These are phyloP conservation scores for Hirsutella rhossiliensis DNA, from an alignment of 2,329 filamentous ascomycete genomes.

Conservation along the genomic window DNA sequence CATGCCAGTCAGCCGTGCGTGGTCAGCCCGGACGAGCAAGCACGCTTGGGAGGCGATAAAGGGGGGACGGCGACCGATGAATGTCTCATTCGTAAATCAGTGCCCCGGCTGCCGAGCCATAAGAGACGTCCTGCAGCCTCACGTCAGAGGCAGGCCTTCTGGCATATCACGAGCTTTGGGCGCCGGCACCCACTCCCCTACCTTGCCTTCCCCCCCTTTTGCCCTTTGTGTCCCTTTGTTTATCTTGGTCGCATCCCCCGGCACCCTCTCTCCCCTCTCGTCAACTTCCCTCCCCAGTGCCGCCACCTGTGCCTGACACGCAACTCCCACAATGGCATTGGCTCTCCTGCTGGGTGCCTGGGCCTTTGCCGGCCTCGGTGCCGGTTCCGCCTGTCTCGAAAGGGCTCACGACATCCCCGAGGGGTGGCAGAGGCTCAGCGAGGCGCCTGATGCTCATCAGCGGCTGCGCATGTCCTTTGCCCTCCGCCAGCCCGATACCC, in stretches of 20 bases:
- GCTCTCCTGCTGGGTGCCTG: slow-evolving; percentile 5
- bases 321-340: slow-evolving; percentile 5
- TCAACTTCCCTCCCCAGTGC: background rate
- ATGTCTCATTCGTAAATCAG: no score
- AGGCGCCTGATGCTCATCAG: slow-evolving; percentile 10
- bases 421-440: slow-evolving; percentile 16
- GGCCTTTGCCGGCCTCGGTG: slow-evolving; percentile 12
- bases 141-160: no score
- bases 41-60: no score
- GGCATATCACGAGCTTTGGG: no score
- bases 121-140: no score
- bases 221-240: no score
- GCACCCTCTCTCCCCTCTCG: background rate
- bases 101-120: no score
- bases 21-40: no score
- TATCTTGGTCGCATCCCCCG: background rate
- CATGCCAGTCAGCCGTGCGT: background rate
- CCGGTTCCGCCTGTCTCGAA: slow-evolving; percentile 14
- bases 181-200: no score
- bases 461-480: slow-evolving; percentile 19
- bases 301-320: background rate
- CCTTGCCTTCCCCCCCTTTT: no score
- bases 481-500: slow-evolving; percentile 17
- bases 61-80: no score
- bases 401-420: slow-evolving; percentile 13